Conservation (phyloP, 2,329 filamentous ascomycete species). For the Plenodomus lindquistii region DNA sequence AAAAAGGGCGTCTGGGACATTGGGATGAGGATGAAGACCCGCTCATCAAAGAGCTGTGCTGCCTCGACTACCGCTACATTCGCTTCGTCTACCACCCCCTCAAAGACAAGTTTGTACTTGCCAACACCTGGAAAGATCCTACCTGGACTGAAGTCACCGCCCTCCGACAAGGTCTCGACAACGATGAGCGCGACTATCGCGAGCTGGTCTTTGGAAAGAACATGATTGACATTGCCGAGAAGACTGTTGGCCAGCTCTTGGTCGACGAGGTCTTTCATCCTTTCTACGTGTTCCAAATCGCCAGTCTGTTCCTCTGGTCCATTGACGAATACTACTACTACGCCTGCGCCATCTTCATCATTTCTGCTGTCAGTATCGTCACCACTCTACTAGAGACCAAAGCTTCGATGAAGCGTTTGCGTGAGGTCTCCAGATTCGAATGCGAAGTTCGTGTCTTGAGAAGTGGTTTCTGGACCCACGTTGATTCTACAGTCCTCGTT, state of each 20-base stretch:
- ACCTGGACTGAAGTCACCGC: constrained; percentile 77
- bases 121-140: constrained; percentile 92
- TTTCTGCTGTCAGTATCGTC: constrained; percentile 89
- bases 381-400: constrained; percentile 89
- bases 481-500: constrained; percentile 84
- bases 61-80: constrained; percentile 90
- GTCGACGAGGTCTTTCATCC: constrained; percentile 96
- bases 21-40: constrained; percentile 75
- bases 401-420: constrained; percentile 86
- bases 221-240: constrained; percentile 90
- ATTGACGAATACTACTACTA: constrained; percentile 98
- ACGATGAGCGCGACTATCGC: constrained; percentile 81
- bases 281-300: constrained; percentile 97
- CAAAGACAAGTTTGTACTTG: constrained; percentile 84
- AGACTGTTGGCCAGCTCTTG: constrained; percentile 78
- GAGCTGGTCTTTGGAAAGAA: constrained; percentile 89
- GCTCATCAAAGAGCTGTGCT: constrained; percentile 72
- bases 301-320: constrained; percentile 92
- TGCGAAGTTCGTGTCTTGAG: constrained; percentile 92
- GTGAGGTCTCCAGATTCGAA: constrained; percentile 91
- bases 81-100: constrained; percentile 88
- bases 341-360: constrained; percentile 89
- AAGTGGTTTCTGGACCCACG: constrained; percentile 92
- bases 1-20: constrained; percentile 69
- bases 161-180: constrained; percentile 79